Base-by-base conservation (phyloP, 78 protist genomes). In the Tieghemostelium lacteum region DNA sequence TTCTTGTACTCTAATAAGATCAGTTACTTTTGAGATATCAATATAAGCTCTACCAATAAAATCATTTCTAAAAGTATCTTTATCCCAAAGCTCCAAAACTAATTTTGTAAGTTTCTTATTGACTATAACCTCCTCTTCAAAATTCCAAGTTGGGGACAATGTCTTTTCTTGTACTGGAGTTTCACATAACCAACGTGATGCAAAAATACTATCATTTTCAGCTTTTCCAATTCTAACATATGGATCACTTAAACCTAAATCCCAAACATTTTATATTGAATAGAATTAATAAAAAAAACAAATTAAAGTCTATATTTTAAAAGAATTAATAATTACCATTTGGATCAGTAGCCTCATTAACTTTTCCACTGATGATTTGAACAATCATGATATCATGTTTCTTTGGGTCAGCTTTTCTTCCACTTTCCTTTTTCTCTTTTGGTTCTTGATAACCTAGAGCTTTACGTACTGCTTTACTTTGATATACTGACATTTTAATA, bases 21-120 rank as follows among this genome's bases (percentile, higher is more conserved):
- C n/a, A n/a, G 14, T 0, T 5, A 61, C 6, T 31, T 2, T 0
- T 61, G 67, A 61, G 5, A 61, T 61, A 16, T 61, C 67, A 61
- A 61, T 31, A 16, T 31, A 31, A 24, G 67, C 67, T 61, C 67
- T 61, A 61, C 67, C 67, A 26, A 61, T 16, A 10, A 61, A 61
- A 14, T 61, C 67, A 61, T 61, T 37, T 31, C 20, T 26, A 3
- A 61, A 31, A 5, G 67, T 16, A 31, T 61, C 67, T 61, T 61
- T 61, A 29, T 61, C 67, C 31, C 31, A 61, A 26, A 61, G 36
- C 31, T 61, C 67, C 26, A 61, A 34, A 12, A 61, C 67, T 12
- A 61, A 29, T 61, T 61, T 14, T 31, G 0, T 31, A 24, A 31
- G 26, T 31, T 26, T 61, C 31, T 31, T 61, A 24, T 61, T 61